A percentile compares a stretch with the other conserved stretches of the same genome.
Evolutionary conservation across 2,329 filamentous ascomycete genomes (phyloP).

Genomic region (Leptographium wingfieldii): DNA sequence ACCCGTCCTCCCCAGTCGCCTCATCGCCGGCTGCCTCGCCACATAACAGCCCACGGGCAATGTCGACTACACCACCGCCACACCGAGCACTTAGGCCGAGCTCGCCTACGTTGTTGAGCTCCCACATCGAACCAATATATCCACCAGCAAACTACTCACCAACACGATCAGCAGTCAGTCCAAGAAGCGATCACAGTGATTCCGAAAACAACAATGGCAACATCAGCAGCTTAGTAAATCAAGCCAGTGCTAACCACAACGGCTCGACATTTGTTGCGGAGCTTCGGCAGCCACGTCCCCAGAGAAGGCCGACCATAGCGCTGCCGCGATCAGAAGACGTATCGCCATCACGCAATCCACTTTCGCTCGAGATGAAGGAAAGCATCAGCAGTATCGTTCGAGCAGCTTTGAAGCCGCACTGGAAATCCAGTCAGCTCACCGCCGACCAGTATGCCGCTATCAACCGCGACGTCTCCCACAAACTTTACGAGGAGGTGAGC

Average conservation of each 20-base stretch:
- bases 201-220: slow-evolving; percentile 8
- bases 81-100: slow-evolving; percentile 45
- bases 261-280: slow-evolving; percentile 27
- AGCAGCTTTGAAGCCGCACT: slow-evolving; percentile 67
- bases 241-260: slow-evolving; percentile 22
- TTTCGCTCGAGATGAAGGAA: slow-evolving; percentile 75
- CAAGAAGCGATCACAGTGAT: slow-evolving; percentile 31
- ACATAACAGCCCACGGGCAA: slow-evolving; percentile 52
- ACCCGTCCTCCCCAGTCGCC: slow-evolving; percentile 18
- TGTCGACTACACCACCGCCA: slow-evolving; percentile 58
- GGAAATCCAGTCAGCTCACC: slow-evolving; percentile 64
- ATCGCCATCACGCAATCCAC: slow-evolving; percentile 51
- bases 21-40: slow-evolving; percentile 56
- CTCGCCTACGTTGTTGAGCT: slow-evolving; percentile 56
- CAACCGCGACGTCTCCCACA: slow-evolving; percentile 78
- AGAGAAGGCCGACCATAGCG: slow-evolving; percentile 29
- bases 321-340: slow-evolving; percentile 43
- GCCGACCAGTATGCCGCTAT: slow-evolving; percentile 88
- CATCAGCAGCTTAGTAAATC: neutral
- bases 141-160: slow-evolving; percentile 66
- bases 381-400: slow-evolving; percentile 84
- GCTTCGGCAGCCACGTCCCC: slow-evolving; percentile 39
- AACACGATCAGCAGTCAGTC: slow-evolving; percentile 23
- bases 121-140: slow-evolving; percentile 59
- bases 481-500: slow-evolving; percentile 62